Percentiles rank a stretch among this genome's conserved stretches.
Conservation (phyloP, 768 basidiomycete genomes). For the Boletus speciosus region DNA sequence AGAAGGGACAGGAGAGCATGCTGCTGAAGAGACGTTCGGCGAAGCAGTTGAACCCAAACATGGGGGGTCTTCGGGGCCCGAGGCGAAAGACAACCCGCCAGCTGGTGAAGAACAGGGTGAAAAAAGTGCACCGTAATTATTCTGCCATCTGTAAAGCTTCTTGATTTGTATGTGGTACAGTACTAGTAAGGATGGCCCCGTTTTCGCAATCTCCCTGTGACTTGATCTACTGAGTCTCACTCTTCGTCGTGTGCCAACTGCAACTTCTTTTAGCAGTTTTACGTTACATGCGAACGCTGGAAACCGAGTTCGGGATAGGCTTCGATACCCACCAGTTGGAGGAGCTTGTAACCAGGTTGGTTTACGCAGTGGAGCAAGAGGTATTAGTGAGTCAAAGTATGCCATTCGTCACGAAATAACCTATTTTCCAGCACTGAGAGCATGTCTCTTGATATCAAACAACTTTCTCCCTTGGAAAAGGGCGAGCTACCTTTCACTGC, state of each 20-base stretch:
- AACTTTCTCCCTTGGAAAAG: constrained; percentile 14
- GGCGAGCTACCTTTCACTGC: constrained; percentile 17
- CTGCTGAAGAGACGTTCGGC: constrained; percentile 29
- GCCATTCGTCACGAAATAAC: background rate
- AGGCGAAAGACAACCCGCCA: constrained; percentile 23
- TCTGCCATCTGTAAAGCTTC: constrained; percentile 5
- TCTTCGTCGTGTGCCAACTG: too few relatives aligned
- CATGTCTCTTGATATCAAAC: constrained; percentile 11
- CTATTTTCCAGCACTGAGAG: background rate
- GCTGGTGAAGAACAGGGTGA: constrained; percentile 17
- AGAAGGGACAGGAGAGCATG: constrained; percentile 19
- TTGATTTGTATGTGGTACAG: constrained; percentile 3
- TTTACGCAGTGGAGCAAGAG: background rate
- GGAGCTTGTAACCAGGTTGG: background rate
- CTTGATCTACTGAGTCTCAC: too few relatives aligned
- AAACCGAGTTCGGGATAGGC: background rate
- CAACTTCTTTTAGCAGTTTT: background rate
- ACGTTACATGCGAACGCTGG: background rate
- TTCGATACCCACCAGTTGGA: background rate
- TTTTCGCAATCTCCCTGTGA: too few relatives aligned
- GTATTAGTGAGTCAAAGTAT: background rate
- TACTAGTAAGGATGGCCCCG: background rate
- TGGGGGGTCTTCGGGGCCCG: constrained; percentile 20
- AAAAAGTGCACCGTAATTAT: constrained; percentile 14
- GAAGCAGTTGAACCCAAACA: constrained; percentile 24